Base-by-base conservation (phyloP, 495 filamentous ascomycete species). In the Aspergillus nanangensis region DNA sequence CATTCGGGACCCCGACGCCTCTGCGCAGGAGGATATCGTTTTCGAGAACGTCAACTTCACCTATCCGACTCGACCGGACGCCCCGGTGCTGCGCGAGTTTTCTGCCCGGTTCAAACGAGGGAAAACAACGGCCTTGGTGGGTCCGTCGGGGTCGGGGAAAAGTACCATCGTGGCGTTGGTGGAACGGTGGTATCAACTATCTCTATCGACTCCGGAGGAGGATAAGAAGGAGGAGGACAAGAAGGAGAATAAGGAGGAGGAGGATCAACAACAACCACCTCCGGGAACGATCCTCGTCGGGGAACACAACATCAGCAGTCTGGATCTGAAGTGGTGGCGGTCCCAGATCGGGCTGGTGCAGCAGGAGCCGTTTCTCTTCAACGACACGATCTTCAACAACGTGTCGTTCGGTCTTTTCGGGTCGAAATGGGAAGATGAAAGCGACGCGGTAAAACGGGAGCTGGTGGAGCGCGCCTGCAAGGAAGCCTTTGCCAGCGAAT, bases 301-400 rank as follows among this genome's bases (percentile, higher is more conserved):
- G 24, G 64, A 68, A 4, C 59, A 50, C 18, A 69, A 78, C 8
- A 70, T 83, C 37, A 64, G 71, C 13, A 65, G 75, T 21, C 47
- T 78, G 33, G 74, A 84, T 45, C 56, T 81, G 4, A 78, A 78
- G 43, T 84, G 82, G 81, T 81, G 76, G 76, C 67, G 82, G 38
- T 65, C 71, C 3, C 77, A 84, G 44, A 84, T 86, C 48, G 78
- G 80, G 2, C 70, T 86, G 8, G 82, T 86, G 1, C 80, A 82
- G 48, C 82, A 88, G 58, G 82, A 88, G 47, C 82, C 83, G 13
- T 78, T 84, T 45, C 69, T 89, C 1, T 89, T 89, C 60, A 84
- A 83, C 52, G 73, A 78, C 37, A 79, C 79, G 3, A 81, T 89
- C 29, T 82, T 74, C 51, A 64, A 77, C 21, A 90, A 88, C 49